Evolutionary conservation across 148 eudicot genomes (phyloP).

Genomic region (Dianthus caryophyllus): DNA sequence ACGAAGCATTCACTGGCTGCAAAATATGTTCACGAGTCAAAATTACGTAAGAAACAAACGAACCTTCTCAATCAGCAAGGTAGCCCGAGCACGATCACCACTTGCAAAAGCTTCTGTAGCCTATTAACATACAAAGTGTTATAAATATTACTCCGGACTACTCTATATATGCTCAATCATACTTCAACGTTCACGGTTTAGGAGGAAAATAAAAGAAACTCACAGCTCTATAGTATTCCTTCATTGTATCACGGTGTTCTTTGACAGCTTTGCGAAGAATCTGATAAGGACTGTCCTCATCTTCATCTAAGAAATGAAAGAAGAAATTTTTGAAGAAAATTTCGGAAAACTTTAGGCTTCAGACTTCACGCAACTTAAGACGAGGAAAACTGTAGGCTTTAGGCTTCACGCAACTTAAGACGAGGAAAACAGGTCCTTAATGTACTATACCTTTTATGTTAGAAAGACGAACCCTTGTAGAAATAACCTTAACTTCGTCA

Average conservation of each 20-base stretch:
- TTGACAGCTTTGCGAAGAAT: conserved; percentile 42
- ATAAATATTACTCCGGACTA: too few relatives aligned
- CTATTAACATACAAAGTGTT: conserved; percentile 11
- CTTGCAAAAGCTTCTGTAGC: conserved; percentile 40
- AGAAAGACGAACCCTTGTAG: not conserved
- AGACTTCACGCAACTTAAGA: too few relatives aligned
- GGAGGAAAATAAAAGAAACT: conserved; percentile 19
- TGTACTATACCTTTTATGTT: conserved; percentile 22
- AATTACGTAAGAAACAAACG: not conserved
- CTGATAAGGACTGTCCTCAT: conserved; percentile 26
- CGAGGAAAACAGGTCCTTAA: too few relatives aligned
- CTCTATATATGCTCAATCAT: too few relatives aligned
- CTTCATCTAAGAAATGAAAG: conserved; percentile 15
- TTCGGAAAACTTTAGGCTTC: too few relatives aligned
- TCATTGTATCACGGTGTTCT: conserved; percentile 39
- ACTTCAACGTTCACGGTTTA: too few relatives aligned
- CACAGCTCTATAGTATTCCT: conserved; percentile 43
- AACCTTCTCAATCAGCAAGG: conserved; percentile 35
- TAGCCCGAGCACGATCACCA: conserved; percentile 31
- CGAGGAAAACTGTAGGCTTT: too few relatives aligned
- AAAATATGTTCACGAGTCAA: too few relatives aligned
- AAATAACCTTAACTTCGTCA: conserved; percentile 1
- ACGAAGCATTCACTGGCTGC: not conserved
- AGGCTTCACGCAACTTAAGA: too few relatives aligned
- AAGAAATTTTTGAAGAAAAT: too few relatives aligned